phyloP scores from a whole-genome alignment of 2,329 filamentous ascomycete species.

The Aspergillus sp. region DNA sequence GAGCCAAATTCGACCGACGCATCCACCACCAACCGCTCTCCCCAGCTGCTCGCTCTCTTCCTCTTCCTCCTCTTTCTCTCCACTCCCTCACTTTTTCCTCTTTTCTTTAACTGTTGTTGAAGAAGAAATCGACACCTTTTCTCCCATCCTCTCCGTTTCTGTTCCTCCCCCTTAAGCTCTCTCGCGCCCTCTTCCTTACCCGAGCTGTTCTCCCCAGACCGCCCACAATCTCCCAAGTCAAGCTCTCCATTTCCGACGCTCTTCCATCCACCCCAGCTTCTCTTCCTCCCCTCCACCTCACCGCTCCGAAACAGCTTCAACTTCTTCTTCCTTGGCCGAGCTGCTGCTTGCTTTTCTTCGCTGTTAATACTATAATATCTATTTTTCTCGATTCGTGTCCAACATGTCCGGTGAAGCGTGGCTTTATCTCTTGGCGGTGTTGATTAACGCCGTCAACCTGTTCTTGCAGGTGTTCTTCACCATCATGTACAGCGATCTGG shows the following conservation, averaged over 20 bases:
- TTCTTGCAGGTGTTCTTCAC: constrained; percentile 99
- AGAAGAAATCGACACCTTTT: neutral
- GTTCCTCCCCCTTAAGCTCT: neutral
- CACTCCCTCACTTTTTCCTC: neutral
- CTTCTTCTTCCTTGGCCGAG: neutral
- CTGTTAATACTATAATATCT: too few species aligned
- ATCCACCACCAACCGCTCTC: neutral
- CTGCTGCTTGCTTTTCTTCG: neutral
- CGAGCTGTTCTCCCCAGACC: neutral
- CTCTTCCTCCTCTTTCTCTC: neutral
- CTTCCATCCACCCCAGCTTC: constrained; percentile 4
- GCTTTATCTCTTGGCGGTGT: constrained; percentile 94
- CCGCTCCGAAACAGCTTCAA: neutral
- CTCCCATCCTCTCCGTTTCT: neutral
- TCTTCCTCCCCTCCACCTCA: constrained; percentile 2
- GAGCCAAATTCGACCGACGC: too few species aligned
- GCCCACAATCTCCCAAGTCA: neutral
- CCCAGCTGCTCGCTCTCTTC: neutral
- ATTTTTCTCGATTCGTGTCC: constrained; percentile 6
- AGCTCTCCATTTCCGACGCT: constrained; percentile 3
- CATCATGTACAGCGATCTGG: constrained; percentile 99
- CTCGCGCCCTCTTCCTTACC: neutral
- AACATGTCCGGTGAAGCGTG: constrained; percentile 96
- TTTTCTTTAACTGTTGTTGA: neutral
- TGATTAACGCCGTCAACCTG: constrained; percentile 99